A percentile compares a stretch with the other conserved stretches of the same genome.
Conservation (phyloP, 495 filamentous ascomycete genomes). For the Friedmanniomyces simplex region DNA sequence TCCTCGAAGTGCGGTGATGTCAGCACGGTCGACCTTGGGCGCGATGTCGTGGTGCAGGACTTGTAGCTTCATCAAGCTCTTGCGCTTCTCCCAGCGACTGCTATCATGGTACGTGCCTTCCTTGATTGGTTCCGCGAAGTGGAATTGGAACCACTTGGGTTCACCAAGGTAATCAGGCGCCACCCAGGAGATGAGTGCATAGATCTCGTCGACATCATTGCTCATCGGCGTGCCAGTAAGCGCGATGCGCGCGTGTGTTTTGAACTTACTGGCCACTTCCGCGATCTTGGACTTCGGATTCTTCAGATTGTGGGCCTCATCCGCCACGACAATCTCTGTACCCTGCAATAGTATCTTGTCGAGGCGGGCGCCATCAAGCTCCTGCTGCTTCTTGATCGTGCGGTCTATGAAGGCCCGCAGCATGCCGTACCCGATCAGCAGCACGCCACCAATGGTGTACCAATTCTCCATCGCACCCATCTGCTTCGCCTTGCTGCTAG, state of each 20-base stretch:
- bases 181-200: constrained; percentile 80
- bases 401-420: constrained; percentile 44
- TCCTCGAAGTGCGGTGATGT: constrained; percentile 52
- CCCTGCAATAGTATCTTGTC: constrained; percentile 17
- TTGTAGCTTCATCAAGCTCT: constrained; percentile 52
- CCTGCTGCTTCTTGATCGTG: constrained; percentile 6
- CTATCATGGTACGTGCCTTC: constrained; percentile 60
- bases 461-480: constrained; percentile 40
- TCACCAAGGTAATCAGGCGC: constrained; percentile 66
- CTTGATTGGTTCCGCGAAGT: constrained; percentile 64
- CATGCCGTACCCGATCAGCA: constrained; percentile 63
- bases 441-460: constrained; percentile 55
- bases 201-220: constrained; percentile 76
- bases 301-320: constrained; percentile 80
- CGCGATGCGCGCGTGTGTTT: constrained; percentile 65
- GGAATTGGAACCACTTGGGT: constrained; percentile 49
- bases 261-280: constrained; percentile 44
- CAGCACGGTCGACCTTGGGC: constrained; percentile 70
- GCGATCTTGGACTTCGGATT: constrained; percentile 45
- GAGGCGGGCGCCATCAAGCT: neutral
- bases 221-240: constrained; percentile 79
- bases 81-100: constrained; percentile 39
- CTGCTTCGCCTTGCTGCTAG: constrained; percentile 7
- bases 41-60: constrained; percentile 60
- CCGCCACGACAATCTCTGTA: constrained; percentile 63